These are phyloP conservation scores for Aegilops tauschii DNA, from an alignment of 176 grass and related monocot species.

Conservation along the genomic window DNA sequence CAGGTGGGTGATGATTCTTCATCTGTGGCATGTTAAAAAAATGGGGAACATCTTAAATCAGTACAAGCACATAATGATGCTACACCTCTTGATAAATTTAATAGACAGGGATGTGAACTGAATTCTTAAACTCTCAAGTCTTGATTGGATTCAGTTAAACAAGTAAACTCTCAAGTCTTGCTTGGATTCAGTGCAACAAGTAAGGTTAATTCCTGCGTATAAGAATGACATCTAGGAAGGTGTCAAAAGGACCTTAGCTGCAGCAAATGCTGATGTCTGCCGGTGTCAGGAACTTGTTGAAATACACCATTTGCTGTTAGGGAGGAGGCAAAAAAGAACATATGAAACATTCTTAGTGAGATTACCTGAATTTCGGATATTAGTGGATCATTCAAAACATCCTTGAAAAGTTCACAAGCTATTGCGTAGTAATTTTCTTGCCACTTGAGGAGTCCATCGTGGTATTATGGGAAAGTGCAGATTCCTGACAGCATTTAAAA, in stretches of 20 bases:
- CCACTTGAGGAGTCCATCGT: no score
- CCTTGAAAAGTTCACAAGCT: slow-evolving; percentile 71
- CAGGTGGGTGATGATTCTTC: no score
- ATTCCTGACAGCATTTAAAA: slow-evolving; percentile 62
- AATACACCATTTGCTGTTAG: slow-evolving; percentile 24
- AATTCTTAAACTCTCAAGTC: no score
- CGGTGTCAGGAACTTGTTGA: slow-evolving; percentile 56
- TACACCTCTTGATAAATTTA: no score
- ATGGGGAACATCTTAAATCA: no score
- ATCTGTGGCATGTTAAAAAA: no score
- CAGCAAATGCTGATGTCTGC: slow-evolving; percentile 73
- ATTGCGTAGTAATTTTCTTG: slow-evolving; percentile 54
- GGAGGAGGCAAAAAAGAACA: slow-evolving; percentile 1
- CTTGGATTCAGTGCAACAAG: no score
- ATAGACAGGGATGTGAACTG: no score
- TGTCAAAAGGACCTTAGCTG: slow-evolving; percentile 65
- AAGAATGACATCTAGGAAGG: not conserved
- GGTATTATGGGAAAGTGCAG: slow-evolving; percentile 73
- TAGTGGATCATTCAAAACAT: slow-evolving; percentile 82
- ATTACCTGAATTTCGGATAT: slow-evolving; percentile 67
- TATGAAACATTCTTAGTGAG: slow-evolving; percentile 8
- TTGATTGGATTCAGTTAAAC: no score
- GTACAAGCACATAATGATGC: no score
- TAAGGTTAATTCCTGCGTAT: no score
- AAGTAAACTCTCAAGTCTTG: no score